A percentile compares a stretch with the other conserved stretches of the same genome.
Conservation (phyloP, 2,329 filamentous ascomycete species). For the Berkeleyomyces rouxiae region DNA sequence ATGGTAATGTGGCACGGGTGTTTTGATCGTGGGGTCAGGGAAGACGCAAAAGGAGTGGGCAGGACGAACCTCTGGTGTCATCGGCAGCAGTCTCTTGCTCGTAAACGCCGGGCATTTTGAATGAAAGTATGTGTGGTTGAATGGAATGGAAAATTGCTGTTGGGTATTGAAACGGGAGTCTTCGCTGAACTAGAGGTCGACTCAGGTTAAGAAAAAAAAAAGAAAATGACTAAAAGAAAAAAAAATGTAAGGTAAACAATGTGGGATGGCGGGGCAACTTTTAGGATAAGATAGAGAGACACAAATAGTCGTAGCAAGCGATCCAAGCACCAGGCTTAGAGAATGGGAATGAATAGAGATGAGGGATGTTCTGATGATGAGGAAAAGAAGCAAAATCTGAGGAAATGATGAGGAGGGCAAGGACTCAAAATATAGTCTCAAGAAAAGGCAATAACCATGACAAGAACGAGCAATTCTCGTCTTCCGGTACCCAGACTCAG, state of each 20-base stretch:
- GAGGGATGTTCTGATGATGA: background rate
- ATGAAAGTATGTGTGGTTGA: conserved; percentile 5
- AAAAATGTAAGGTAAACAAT: conserved; percentile 11
- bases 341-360: background rate
- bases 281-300: conserved; percentile 5
- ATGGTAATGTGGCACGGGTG: background rate
- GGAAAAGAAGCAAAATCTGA: background rate
- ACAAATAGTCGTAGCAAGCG: background rate
- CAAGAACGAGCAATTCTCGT: too few relatives aligned
- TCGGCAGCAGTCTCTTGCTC: conserved; percentile 21
- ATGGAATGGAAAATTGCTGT: background rate
- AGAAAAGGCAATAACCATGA: background rate
- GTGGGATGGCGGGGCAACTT: conserved; percentile 10
- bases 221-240: conserved; percentile 7
- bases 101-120: conserved; percentile 22
- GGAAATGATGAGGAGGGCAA: background rate
- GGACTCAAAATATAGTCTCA: background rate
- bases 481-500: too few relatives aligned
- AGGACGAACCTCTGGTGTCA: conserved; percentile 24
- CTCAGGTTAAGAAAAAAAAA: background rate
- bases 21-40: background rate
- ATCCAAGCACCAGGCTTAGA: background rate
- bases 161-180: background rate
- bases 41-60: background rate
- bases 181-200: background rate